These are phyloP conservation scores for Botrytis byssoidea DNA, from an alignment of 2,329 filamentous ascomycete genomes.

Conservation along the genomic window DNA sequence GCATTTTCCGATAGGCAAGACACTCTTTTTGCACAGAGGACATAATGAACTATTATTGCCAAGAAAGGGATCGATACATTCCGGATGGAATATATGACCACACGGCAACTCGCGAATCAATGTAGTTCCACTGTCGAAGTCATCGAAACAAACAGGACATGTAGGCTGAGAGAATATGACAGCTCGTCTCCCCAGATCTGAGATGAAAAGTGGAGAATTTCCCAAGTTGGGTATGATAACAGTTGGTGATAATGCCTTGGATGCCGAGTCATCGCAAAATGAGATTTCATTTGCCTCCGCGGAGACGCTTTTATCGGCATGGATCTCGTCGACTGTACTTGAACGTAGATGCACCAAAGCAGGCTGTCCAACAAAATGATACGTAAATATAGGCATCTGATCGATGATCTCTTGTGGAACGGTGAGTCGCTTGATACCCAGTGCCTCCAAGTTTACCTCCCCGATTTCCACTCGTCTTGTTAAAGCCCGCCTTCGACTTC, in stretches of 20 bases:
- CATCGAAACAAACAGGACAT: constrained; percentile 87
- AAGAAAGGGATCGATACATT: constrained; percentile 86
- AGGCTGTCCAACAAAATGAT: constrained; percentile 50
- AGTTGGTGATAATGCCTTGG: background rate
- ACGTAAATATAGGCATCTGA: constrained; percentile 75
- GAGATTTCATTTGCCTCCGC: background rate
- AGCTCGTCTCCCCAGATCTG: constrained; percentile 26
- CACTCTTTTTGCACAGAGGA: constrained; percentile 83
- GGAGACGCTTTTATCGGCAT: background rate
- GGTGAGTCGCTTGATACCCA: constrained; percentile 79
- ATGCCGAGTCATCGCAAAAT: background rate
- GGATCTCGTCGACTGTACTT: background rate
- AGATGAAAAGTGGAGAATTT: background rate
- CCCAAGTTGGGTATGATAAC: background rate
- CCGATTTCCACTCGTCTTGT: constrained; percentile 70
- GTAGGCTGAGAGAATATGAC: constrained; percentile 68
- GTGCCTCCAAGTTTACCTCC: constrained; percentile 80
- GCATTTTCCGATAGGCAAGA: constrained; percentile 67
- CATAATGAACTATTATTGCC: constrained; percentile 79
- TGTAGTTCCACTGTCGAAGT: constrained; percentile 67
- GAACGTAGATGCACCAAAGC: constrained; percentile 40
- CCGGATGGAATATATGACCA: constrained; percentile 88
- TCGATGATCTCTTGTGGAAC: constrained; percentile 72
- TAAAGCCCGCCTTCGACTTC: constrained; percentile 64
- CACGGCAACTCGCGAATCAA: constrained; percentile 84